phyloP scores from a whole-genome alignment of 2,329 filamentous ascomycete species.

The Lachnellula arida region DNA sequence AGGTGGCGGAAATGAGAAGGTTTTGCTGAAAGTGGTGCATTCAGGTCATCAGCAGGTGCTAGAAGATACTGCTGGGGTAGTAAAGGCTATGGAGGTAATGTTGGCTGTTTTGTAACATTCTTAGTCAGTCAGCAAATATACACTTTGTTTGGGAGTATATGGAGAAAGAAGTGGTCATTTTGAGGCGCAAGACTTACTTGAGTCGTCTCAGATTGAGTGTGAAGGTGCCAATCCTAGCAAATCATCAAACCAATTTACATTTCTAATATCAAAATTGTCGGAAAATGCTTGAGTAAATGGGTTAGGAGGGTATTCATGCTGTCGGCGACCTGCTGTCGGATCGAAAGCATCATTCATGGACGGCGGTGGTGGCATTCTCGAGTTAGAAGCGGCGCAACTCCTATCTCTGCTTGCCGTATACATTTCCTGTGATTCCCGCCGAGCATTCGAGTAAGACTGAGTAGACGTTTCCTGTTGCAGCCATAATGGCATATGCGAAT shows the following conservation, averaged over 20 bases:
- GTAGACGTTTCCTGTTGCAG: constrained; percentile 12
- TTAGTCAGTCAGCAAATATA: background rate
- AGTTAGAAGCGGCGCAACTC: background rate
- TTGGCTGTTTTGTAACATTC: background rate
- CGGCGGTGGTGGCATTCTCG: background rate
- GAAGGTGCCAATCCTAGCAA: constrained; percentile 17
- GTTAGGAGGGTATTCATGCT: constrained; percentile 1
- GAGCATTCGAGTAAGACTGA: constrained; percentile 11
- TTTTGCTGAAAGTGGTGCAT: constrained; percentile 56
- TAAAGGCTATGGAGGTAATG: constrained; percentile 30
- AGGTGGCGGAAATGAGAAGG: constrained; percentile 45
- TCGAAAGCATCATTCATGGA: background rate
- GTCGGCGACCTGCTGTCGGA: background rate
- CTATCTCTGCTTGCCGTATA: background rate
- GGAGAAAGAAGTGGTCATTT: no score
- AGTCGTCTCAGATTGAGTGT: constrained; percentile 11
- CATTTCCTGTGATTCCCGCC: background rate
- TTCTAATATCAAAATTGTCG: constrained; percentile 16
- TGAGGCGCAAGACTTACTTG: background rate
- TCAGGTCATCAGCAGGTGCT: constrained; percentile 61
- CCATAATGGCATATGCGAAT: constrained; percentile 12
- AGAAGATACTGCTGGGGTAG: constrained; percentile 59
- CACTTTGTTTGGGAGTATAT: no score
- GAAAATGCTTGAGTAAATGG: constrained; percentile 11
- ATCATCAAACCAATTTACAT: constrained; percentile 20